A percentile compares a stretch with the other conserved stretches of the same genome.
These are phyloP conservation scores for Daldinia grandis DNA, from an alignment of 495 filamentous ascomycete species.

Conservation along the genomic window DNA sequence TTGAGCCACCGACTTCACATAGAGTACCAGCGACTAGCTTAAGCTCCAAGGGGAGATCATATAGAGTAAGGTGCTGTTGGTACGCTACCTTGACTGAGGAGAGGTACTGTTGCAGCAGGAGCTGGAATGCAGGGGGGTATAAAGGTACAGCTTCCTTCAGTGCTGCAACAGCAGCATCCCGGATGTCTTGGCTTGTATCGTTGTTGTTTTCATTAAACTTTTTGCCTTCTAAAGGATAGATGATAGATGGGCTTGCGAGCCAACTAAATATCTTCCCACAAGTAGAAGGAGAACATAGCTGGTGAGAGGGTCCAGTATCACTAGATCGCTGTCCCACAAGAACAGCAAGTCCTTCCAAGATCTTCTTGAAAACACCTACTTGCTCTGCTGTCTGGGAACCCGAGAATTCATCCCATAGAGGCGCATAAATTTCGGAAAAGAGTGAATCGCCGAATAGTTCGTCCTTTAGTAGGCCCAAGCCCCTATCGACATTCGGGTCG, in stretches of 20 bases:
- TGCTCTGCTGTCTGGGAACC: conserved; percentile 39
- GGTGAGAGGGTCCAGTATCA: conserved; percentile 5
- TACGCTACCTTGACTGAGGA: conserved; percentile 37
- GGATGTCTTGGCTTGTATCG: conserved; percentile 46
- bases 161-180: conserved; percentile 51
- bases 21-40: conserved; percentile 34
- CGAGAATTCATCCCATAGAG: conserved; percentile 48
- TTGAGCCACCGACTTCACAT: conserved; percentile 33
- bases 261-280: conserved; percentile 48
- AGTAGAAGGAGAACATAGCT: conserved; percentile 46
- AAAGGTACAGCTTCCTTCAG: conserved; percentile 49
- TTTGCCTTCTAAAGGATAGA: conserved; percentile 33
- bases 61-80: conserved; percentile 13
- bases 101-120: conserved; percentile 40
- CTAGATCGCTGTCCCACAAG: conserved; percentile 48
- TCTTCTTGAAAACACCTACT: conserved; percentile 48
- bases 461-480: conserved; percentile 20
- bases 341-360: conserved; percentile 50
- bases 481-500: conserved; percentile 14
- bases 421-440: conserved; percentile 52
- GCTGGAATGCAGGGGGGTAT: conserved; percentile 48
- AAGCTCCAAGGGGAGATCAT: conserved; percentile 36
- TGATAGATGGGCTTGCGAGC: conserved; percentile 36
- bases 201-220: conserved; percentile 25
- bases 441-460: conserved; percentile 42